Evolutionary conservation across 1,284 basidiomycete genomes (phyloP), one percentile per base, ranked within the genome.

Genomic region (Lignosus rhinocerotis): DNA sequence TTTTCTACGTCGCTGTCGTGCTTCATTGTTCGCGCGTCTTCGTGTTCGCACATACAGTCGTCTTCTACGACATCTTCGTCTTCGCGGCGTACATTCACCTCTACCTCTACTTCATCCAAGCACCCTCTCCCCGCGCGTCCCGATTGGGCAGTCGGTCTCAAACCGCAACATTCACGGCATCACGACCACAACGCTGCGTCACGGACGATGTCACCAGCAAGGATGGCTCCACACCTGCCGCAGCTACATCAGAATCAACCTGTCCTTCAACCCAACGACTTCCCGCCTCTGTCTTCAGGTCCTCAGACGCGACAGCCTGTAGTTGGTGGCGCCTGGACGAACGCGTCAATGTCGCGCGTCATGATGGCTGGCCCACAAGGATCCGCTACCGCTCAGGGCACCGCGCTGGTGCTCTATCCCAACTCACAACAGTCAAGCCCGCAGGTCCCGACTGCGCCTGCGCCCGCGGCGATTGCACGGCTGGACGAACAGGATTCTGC

Each of bases 111-210:
- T 0, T 87, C 88, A 2, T 87, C 87, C 34, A 84, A 87, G 66
- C 90, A 93, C 67, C 90, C 90, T 25, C 78, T 93, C 46, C 90
- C 90, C 10, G 75, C 89, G 4, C 80, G 90, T 57, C 90, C 90
- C 41, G 90, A 93, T 69, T 93, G 91, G 90, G 90, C 90, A 21
- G 88, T 92, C 11, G 89, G 90, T 8, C 76, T 92, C 36, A 88
- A 87, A 69, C 83, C 90, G 0, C 85, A 88, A 61, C 64, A 79
- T 47, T 72, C 78, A 1, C 72, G 75, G 41, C 73, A 76, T 54
- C 68, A 74, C 47, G 77, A 80, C 32, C 80, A 80, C 59, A 56
- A 65, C 60, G 45, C 45, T 17, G 58, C 68, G 53, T 70, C 76
- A 38, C 75, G 75, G 56, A 77, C 70, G 8, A 76, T 77, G 73